A percentile compares a stretch with the other conserved stretches of the same genome.
phyloP scores from a whole-genome alignment of 306 rosid genomes.

The Dryas octopetala region DNA sequence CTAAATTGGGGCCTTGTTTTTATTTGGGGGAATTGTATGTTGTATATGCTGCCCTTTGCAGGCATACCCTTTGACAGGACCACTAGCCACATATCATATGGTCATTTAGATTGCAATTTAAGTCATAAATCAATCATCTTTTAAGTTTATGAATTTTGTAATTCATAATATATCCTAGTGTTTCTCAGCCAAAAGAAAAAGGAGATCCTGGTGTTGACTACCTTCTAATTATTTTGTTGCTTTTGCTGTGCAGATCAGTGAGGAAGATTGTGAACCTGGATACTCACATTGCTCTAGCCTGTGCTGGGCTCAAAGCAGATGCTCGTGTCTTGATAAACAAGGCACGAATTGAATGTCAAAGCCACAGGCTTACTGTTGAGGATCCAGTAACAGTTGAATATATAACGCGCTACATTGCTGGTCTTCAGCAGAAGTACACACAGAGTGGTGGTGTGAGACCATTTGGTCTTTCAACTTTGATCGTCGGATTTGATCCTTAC shows the following conservation, averaged over 20 bases:
- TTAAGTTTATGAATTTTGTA: not conserved
- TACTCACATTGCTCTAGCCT: slow-evolving; percentile 73
- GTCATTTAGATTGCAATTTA: not conserved
- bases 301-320: slow-evolving; percentile 98
- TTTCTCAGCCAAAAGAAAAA: not conserved
- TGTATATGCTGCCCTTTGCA: not conserved
- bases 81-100: not conserved
- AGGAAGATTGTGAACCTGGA: slow-evolving; percentile 66
- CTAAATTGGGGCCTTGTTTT: not conserved
- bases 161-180: not conserved
- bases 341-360: slow-evolving; percentile 92
- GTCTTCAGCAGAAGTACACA: slow-evolving; percentile 97
- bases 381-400: slow-evolving; percentile 95
- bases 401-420: slow-evolving; percentile 90
- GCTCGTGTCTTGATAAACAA: slow-evolving; percentile 88
- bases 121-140: not conserved
- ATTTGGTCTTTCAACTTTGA: slow-evolving; percentile 94
- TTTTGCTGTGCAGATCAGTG: slow-evolving; percentile 45
- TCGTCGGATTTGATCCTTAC: slow-evolving; percentile 93
- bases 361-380: slow-evolving; percentile 93
- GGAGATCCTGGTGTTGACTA: not conserved
- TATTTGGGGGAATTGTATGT: not conserved
- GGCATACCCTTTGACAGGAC: not conserved
- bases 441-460: slow-evolving; percentile 99
- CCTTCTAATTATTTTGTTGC: not conserved